Percentiles rank a stretch among this genome's conserved stretches.
Evolutionary conservation across 306 rosid species (phyloP).

Genomic region (Acacia acuminata): DNA sequence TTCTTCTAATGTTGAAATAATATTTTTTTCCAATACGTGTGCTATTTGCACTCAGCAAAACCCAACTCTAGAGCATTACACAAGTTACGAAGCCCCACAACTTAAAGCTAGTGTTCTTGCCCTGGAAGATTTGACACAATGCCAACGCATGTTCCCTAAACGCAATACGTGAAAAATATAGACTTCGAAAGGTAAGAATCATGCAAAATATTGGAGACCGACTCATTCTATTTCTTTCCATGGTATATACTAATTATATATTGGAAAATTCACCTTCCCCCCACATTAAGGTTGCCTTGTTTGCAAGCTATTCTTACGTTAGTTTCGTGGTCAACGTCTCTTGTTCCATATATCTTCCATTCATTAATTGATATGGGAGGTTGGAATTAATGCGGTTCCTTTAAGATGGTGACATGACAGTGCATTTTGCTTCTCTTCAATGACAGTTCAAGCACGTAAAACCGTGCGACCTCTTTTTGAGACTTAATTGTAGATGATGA

Average conservation of each 20-base stretch:
- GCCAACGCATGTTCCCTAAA: constrained; percentile 56
- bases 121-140: constrained; percentile 69
- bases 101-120: constrained; percentile 73
- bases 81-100: constrained; percentile 66
- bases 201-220: neutral
- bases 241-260: too few species aligned
- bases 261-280: too few species aligned
- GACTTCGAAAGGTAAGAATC: constrained; percentile 63
- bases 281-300: too few species aligned
- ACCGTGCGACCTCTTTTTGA: constrained; percentile 46
- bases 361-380: neutral
- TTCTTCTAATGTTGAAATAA: too few species aligned
- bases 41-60: constrained; percentile 65
- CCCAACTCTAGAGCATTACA: constrained; percentile 74
- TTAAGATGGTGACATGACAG: neutral
- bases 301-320: too few species aligned
- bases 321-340: too few species aligned
- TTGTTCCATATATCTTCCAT: neutral
- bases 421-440: neutral
- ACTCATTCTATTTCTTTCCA: neutral
- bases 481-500: constrained; percentile 30
- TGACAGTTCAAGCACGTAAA: constrained; percentile 30
- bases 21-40: constrained; percentile 20
- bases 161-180: constrained; percentile 77
- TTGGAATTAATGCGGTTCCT: neutral